Evolutionary conservation across 2,329 filamentous ascomycete genomes (phyloP), one percentile per base, ranked within the genome.

Genomic region (Botrytis medusae): DNA sequence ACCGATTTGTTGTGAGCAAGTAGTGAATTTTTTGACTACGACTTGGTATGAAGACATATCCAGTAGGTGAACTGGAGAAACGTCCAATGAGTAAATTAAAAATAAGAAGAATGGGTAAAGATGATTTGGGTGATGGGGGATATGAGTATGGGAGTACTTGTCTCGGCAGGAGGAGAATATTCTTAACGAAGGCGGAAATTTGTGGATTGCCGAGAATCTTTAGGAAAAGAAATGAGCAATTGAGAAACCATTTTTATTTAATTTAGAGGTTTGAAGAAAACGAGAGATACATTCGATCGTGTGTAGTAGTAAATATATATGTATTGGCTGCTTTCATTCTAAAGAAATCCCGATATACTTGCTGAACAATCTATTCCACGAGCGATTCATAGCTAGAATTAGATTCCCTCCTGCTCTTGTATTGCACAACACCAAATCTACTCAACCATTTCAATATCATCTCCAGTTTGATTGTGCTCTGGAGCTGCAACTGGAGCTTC

Each of bases 381-480:
- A 51, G 63, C 44, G 10, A 67, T 37, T 8, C 12, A n/a, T 25
- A 65, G 29, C 44, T 25, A 51, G 22, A 40, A 2, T 18, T 25
- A 12, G n/a, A 20, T 40, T 51, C 10, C 46, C 34, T 29, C 64
- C 25, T 68, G 7, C 51, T 57, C n/a, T 54, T 68, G 22, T 32
- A 29, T 18, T 59, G 32, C 37, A 59, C 34, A 42, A 42, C 20
- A n/a, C 25, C 29, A 46, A 65, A 46, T 59, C 59, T 73, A 79
- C 71, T 79, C 77, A 71, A 92, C 91, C 91, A 93, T 92, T 78
- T 92, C 91, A 74, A 92, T 85, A 80, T 92, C 90, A 72, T 90
- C 89, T 57, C 82, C 84, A 29, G 77, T 75, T 44, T 73, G 64
- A 25, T 76, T 76, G 20, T 79, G 79, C 72, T 83, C 77, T 42